Evolutionary conservation across 2,329 filamentous ascomycete species (phyloP), one percentile per base, ranked within the genome.

Genomic region (Neofusicoccum umdonicola): DNA sequence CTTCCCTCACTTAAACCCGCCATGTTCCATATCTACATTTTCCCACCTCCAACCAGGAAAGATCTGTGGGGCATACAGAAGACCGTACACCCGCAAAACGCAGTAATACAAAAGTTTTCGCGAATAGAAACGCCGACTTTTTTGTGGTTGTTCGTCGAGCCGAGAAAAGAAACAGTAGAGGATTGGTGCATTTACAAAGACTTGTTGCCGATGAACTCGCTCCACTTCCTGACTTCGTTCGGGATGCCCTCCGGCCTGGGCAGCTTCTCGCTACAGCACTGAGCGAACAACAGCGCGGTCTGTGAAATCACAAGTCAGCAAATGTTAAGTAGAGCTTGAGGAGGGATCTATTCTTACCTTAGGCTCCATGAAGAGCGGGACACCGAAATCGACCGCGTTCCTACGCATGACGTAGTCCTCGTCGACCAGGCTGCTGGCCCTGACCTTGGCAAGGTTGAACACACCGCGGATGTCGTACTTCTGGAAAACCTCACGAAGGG

Each of bases 381-480:
- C 93, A 71, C 94, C 94, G 78, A 99, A 99, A 81, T 99, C 95
- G 64, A 99, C 95, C 34, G 95, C 95, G 76, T 99, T 99, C 77
- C 95, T 88, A 74, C 95, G 88, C 94, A 98, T 98, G 65, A 99
- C 93, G 74, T 99, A 99, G 83, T 99, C 93, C 74, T 96, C 92
- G 76, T 99, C 95, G 67, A 91, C 82, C 67, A 92, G 84, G 42
- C 90, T 94, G 84, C 91, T 93, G 67, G 88, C 95, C 74, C 93
- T 86, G 70, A 86, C 87, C 79, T 90, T 88, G 66, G 94, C 93
- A 73, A 99, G 82, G 84, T 98, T 98, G 85, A 99, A 99, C 67
- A 93, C 91, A 73, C 95, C 95, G 66, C 90, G 88, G 79, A 99
- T 96, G 78, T 98, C 90, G 80, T 98, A 93, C 85, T 96, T 96